Percentiles rank a stretch among this genome's conserved stretches.
phyloP scores from a whole-genome alignment of 2,329 filamentous ascomycete species.

The Colletotrichum ledebouriae region DNA sequence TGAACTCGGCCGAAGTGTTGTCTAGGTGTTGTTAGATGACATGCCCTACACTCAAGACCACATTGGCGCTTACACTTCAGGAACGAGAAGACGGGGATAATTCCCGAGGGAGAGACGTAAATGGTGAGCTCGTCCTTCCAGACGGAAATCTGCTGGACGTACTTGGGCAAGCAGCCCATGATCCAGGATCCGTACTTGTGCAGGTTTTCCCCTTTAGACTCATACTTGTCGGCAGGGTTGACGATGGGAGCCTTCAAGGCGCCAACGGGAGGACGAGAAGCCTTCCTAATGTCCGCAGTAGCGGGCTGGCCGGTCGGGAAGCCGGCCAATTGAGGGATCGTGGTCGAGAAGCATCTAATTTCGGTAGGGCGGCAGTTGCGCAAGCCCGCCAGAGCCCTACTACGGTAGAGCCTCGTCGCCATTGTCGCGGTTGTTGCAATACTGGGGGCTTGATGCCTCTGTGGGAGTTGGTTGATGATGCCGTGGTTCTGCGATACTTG shows the following conservation, averaged over 20 bases:
- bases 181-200: constrained; percentile 97
- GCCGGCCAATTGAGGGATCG: constrained; percentile 44
- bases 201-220: constrained; percentile 86
- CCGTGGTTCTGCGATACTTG: constrained; percentile 36
- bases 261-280: constrained; percentile 69
- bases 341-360: constrained; percentile 44
- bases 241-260: constrained; percentile 81
- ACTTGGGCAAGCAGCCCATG: constrained; percentile 96
- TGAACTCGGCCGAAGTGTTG: constrained; percentile 97
- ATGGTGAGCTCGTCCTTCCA: constrained; percentile 99
- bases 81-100: constrained; percentile 93
- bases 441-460: constrained; percentile 42
- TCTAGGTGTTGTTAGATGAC: constrained; percentile 61
- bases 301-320: constrained; percentile 58
- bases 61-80: constrained; percentile 74
- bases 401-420: constrained; percentile 72
- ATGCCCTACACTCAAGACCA: not conserved
- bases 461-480: constrained; percentile 42
- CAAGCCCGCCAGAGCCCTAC: constrained; percentile 62
- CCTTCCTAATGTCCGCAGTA: constrained; percentile 75
- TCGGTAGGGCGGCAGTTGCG: constrained; percentile 42
- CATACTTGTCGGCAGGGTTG: constrained; percentile 94
- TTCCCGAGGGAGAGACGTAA: constrained; percentile 88
- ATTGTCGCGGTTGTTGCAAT: constrained; percentile 57
- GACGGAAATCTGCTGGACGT: constrained; percentile 98